Evolutionary conservation across 2,329 filamentous ascomycete genomes (phyloP), one percentile per base, ranked within the genome.

Genomic region (Diatrype stigma): DNA sequence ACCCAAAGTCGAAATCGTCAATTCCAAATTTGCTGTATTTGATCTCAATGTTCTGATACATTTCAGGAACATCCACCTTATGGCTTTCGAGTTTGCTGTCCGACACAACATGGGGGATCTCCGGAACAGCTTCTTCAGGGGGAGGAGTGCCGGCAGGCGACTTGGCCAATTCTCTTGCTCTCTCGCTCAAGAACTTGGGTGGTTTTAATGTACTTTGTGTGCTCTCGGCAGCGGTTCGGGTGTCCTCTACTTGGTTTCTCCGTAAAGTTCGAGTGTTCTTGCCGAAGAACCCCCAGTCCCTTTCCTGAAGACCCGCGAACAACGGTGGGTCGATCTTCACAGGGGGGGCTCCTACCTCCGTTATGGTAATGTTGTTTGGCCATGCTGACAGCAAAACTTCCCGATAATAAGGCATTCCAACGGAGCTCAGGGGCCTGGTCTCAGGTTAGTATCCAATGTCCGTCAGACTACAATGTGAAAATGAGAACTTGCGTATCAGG

Each of bases 1-100:
- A 90, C 85, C 88, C 87, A 71, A 99, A 99, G 69, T 99, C 94
- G 67, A 99, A 99, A 69, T 99, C 95, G 63, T 97, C 93, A n/a
- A 99, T 91, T 19, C 94, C 94, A 69, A 96, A 99, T 66, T 91
- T 95, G 77, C 93, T 96, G 74, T 97, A 99, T 67, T 96, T 96
- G 73, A 99, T 99, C 68, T 97, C 93, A 11, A 96, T 89, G 62
- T 91, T 92, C 57, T 89, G 86, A 68, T 99, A 99, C 74, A 94
- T 90, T 8, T 89, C 81, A 21, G 93, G 88, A 4, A 94, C 87
- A 51, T 96, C 91, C 38, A 87, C 83, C 56, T 90, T 88, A 50
- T 87, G 81, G 56, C 87, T 86, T 55, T 89, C 86, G 3, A 93
- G 75, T 49, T 87, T 85, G 50, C 82, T 74, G 35, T 86, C 83